phyloP scores from a whole-genome alignment of 129 eudicot genomes.

The Flaveria sonorensis region DNA sequence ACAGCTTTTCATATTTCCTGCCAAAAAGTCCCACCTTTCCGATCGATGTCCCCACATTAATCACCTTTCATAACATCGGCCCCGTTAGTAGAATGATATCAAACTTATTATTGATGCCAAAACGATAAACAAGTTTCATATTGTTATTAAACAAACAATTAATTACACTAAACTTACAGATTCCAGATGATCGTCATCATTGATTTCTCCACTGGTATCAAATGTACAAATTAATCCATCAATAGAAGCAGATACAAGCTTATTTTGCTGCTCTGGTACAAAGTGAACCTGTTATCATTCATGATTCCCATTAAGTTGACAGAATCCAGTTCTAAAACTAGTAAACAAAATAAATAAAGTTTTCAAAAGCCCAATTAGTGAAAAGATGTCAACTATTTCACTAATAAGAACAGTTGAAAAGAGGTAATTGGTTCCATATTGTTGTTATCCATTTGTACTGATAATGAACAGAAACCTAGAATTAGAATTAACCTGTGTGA shows the following conservation, averaged over 20 bases:
- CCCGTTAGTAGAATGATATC: conserved; percentile 1
- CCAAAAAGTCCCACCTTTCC: conserved; percentile 84
- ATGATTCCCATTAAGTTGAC: conserved; percentile 14
- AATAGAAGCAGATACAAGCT: conserved; percentile 91
- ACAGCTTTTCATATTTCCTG: conserved; percentile 53
- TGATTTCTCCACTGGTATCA: conserved; percentile 85
- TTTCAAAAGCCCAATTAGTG: neutral
- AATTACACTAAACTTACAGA: conserved; percentile 57
- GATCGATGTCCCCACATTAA: conserved; percentile 85
- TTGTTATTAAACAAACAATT: neutral
- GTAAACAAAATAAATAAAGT: neutral
- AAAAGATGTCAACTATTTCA: conserved; percentile 4
- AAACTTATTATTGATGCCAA: neutral
- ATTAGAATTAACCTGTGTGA: conserved; percentile 71
- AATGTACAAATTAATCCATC: conserved; percentile 94
- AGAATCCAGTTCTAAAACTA: conserved; percentile 5
- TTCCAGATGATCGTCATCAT: conserved; percentile 84
- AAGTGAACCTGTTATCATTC: conserved; percentile 64
- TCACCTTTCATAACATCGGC: conserved; percentile 51
- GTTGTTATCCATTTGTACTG: neutral
- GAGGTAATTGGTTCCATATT: neutral
- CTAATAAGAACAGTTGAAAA: neutral
- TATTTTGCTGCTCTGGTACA: conserved; percentile 73
- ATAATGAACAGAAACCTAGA: conserved; percentile 17
- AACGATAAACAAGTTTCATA: neutral